Percentiles rank a stretch among this genome's conserved stretches.
phyloP scores from a whole-genome alignment of 2,329 filamentous ascomycete genomes.

The Colletotrichum sansevieriae region DNA sequence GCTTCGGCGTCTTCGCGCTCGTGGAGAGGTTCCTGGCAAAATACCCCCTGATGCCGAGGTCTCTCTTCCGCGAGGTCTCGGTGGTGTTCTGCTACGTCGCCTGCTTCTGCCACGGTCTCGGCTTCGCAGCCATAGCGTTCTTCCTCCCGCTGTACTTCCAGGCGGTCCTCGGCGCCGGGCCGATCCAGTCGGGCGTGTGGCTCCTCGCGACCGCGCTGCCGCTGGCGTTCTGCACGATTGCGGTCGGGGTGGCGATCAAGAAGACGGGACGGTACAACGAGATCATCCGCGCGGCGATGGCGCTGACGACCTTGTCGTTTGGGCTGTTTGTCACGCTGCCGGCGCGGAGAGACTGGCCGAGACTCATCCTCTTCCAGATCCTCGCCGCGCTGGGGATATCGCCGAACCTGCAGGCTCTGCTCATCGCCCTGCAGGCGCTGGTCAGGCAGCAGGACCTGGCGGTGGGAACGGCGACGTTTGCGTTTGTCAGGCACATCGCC shows the following conservation, averaged over 20 bases:
- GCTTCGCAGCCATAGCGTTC: slow-evolving; percentile 84
- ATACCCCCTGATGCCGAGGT: slow-evolving; percentile 83
- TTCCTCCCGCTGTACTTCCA: slow-evolving; percentile 91
- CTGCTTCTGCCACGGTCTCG: slow-evolving; percentile 80
- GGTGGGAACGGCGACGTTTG: slow-evolving; percentile 75
- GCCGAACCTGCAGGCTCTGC: slow-evolving; percentile 76
- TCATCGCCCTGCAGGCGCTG: slow-evolving; percentile 76
- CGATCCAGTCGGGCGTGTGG: slow-evolving; percentile 81
- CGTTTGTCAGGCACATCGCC: slow-evolving; percentile 77
- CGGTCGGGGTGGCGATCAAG: slow-evolving; percentile 68
- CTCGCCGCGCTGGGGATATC: slow-evolving; percentile 74
- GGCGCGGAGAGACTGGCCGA: slow-evolving; percentile 65
- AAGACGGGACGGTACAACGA: slow-evolving; percentile 76
- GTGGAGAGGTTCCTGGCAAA: slow-evolving; percentile 80
- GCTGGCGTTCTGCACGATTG: slow-evolving; percentile 72
- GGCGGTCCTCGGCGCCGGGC: slow-evolving; percentile 75
- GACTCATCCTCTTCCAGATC: slow-evolving; percentile 72
- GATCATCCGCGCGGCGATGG: slow-evolving; percentile 70
- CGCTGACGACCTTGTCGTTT: slow-evolving; percentile 73
- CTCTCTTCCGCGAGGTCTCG: slow-evolving; percentile 75
- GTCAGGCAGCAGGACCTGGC: slow-evolving; percentile 74
- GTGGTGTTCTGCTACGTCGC: slow-evolving; percentile 75
- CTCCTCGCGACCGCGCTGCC: slow-evolving; percentile 78
- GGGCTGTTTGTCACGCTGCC: slow-evolving; percentile 75
- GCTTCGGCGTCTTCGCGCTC: slow-evolving; percentile 75